Conservation (phyloP, 306 rosid species). For the Begonia loranthoides region DNA sequence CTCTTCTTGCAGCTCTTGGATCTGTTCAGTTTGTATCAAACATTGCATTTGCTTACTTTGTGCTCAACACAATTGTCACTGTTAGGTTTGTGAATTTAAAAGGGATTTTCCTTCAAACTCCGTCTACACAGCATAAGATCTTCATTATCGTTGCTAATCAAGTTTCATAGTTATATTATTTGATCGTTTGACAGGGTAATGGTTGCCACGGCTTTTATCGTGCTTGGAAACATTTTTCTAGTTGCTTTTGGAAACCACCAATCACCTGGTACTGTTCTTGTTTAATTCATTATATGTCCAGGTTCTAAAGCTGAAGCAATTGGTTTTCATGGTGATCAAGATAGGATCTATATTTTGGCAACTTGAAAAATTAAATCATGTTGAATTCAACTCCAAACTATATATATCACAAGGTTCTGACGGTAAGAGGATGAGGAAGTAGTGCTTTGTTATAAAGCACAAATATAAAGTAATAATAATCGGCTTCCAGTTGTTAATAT, state of each 20-base stretch:
- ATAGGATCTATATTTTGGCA: no score
- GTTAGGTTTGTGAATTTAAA: conserved; percentile 55
- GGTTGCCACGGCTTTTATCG: conserved; percentile 94
- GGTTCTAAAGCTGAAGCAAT: not conserved
- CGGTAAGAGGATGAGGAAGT: no score
- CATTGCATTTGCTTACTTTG: conserved; percentile 93
- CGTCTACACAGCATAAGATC: conserved; percentile 6
- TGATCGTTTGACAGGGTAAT: conserved; percentile 45
- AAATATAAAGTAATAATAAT: no score
- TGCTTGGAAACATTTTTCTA: conserved; percentile 82
- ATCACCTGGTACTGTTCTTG: conserved; percentile 63
- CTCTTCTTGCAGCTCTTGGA: conserved; percentile 97
- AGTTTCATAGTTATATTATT: not conserved
- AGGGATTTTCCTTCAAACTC: no score
- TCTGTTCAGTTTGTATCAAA: conserved; percentile 93
- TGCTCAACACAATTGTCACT: conserved; percentile 84
- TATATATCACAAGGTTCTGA: no score
- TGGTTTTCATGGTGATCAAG: no score
- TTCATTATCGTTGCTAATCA: conserved; percentile 4
- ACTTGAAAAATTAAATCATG: no score
- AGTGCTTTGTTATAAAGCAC: no score
- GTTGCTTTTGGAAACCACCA: conserved; percentile 99
- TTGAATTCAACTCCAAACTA: no score
- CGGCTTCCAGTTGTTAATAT: no score
- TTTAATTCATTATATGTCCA: conserved; percentile 5